Percentiles rank a stretch among this genome's conserved stretches.
Conservation (phyloP, 75 land plant species). For the Pinus taeda region DNA sequence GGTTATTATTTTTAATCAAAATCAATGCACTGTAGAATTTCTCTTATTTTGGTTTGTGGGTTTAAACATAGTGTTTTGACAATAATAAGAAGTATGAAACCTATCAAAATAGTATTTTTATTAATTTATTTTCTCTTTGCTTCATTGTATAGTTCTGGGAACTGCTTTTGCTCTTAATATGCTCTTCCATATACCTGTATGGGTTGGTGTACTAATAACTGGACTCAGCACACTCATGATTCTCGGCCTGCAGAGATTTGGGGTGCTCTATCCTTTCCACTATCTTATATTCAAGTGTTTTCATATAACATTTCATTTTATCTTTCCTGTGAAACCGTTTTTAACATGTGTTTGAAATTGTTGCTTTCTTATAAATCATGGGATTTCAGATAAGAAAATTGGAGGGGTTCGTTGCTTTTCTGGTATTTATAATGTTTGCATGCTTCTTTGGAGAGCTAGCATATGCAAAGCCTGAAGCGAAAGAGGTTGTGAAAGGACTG, state of each 20-base stretch:
- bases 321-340: too few species aligned
- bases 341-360: too few species aligned
- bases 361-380: too few species aligned
- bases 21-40: not conserved
- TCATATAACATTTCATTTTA: too few species aligned
- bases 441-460: slow-evolving; percentile 64
- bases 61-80: too few species aligned
- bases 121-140: not conserved
- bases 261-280: slow-evolving; percentile 24
- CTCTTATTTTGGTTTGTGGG: not conserved
- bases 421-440: slow-evolving; percentile 59
- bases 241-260: slow-evolving; percentile 78
- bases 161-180: slow-evolving; percentile 86
- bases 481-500: slow-evolving; percentile 56
- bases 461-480: slow-evolving; percentile 55
- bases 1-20: slow-evolving; percentile 19
- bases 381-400: slow-evolving; percentile 44
- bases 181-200: slow-evolving; percentile 82
- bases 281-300: too few species aligned
- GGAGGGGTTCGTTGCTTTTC: slow-evolving; percentile 53
- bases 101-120: not conserved
- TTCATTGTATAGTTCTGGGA: slow-evolving; percentile 50
- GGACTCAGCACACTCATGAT: slow-evolving; percentile 74
- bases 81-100: not conserved
- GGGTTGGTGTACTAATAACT: slow-evolving; percentile 84